Percentiles rank a stretch among this genome's conserved stretches.
phyloP scores from a whole-genome alignment of 2,329 filamentous ascomycete species.

The Alternaria triticina region DNA sequence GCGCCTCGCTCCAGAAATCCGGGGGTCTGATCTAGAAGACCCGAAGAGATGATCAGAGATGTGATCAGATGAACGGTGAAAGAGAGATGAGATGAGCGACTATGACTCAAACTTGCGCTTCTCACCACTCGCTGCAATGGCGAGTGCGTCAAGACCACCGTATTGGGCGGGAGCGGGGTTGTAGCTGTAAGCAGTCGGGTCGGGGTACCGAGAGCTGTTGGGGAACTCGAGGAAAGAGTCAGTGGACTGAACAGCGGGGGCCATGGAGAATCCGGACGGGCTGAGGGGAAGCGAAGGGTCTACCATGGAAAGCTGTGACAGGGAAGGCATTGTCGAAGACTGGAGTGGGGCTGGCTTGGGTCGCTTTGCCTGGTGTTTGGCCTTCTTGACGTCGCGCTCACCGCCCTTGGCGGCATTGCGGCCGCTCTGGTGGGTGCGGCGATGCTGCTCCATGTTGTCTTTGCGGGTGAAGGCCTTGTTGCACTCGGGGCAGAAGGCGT shows the following conservation, averaged over 20 bases:
- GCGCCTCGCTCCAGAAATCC: constrained; percentile 15
- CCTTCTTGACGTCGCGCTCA: constrained; percentile 47
- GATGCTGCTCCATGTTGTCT: constrained; percentile 88
- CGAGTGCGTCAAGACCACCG: constrained; percentile 47
- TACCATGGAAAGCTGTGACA: constrained; percentile 32
- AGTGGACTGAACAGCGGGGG: constrained; percentile 35
- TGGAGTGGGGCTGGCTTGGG: constrained; percentile 44
- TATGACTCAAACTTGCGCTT: constrained; percentile 46
- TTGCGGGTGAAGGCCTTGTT: constrained; percentile 81
- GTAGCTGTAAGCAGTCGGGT: constrained; percentile 37
- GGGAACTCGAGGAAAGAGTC: constrained; percentile 33
- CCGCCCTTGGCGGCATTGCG: constrained; percentile 48
- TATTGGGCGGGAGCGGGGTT: constrained; percentile 27
- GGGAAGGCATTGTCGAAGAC: constrained; percentile 21
- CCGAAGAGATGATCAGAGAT: background rate
- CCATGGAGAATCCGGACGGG: constrained; percentile 37
- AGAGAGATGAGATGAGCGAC: background rate
- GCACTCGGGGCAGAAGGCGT: constrained; percentile 73
- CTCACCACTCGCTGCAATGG: constrained; percentile 46
- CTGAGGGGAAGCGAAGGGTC: constrained; percentile 39
- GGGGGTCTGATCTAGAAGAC: background rate
- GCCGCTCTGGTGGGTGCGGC: constrained; percentile 72
- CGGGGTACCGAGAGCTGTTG: constrained; percentile 39
- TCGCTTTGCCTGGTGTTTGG: constrained; percentile 43
- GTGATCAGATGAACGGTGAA: constrained; percentile 4